Evolutionary conservation across 2,329 filamentous ascomycete genomes (phyloP).

Genomic region (Aspergillus hiratsukae): DNA sequence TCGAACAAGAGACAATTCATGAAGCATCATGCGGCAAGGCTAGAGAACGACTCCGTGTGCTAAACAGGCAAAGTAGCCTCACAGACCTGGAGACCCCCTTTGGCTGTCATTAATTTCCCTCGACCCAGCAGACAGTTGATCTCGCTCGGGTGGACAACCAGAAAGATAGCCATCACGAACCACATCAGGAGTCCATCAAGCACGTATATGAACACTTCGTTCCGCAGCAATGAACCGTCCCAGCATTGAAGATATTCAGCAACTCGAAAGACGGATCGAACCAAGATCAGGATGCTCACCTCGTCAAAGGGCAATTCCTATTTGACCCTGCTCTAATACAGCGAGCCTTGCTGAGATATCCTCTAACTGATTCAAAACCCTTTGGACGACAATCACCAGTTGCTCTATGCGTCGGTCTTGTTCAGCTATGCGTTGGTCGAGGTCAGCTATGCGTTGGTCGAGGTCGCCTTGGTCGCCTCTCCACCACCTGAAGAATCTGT

Average conservation of each 20-base stretch:
- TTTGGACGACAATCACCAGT: too few species aligned
- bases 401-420: too few species aligned
- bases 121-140: conserved; percentile 18
- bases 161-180: conserved; percentile 19
- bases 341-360: too few species aligned
- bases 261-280: conserved; percentile 27
- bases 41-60: not conserved
- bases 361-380: too few species aligned
- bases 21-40: not conserved
- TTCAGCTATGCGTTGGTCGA: too few species aligned
- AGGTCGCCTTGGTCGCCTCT: too few species aligned
- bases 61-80: conserved; percentile 10
- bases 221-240: conserved; percentile 22
- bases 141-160: conserved; percentile 22
- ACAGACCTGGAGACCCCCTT: conserved; percentile 13
- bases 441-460: too few species aligned
- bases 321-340: too few species aligned
- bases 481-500: too few species aligned
- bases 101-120: conserved; percentile 13
- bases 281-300: conserved; percentile 23
- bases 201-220: conserved; percentile 27
- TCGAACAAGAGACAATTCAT: not conserved
- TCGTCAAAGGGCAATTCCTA: too few species aligned
- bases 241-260: conserved; percentile 26
- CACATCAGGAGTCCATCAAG: conserved; percentile 30